Percentiles rank a stretch among this genome's conserved stretches.
Evolutionary conservation across 2,329 filamentous ascomycete species (phyloP).

Genomic region (Plectosphaerella sp.): DNA sequence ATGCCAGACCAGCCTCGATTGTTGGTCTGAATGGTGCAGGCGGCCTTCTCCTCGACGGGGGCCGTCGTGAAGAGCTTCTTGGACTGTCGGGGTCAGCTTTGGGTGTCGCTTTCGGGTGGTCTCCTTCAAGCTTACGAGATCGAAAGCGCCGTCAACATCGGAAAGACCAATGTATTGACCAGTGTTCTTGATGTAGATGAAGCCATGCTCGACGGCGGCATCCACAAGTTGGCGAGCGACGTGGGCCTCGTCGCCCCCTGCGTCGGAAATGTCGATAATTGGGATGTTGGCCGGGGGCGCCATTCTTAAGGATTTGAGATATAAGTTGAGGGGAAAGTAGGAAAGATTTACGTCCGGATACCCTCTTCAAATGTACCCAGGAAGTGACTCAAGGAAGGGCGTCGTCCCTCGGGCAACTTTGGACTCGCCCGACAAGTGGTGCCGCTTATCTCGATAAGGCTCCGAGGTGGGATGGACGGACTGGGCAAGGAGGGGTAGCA

Average conservation of each 20-base stretch:
- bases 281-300: slow-evolving; percentile 55
- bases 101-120: neutral
- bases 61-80: slow-evolving; percentile 64
- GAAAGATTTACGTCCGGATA: too few relatives aligned
- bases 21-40: slow-evolving; percentile 70
- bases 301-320: slow-evolving; percentile 14
- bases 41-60: slow-evolving; percentile 66
- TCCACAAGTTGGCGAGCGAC: slow-evolving; percentile 68
- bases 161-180: slow-evolving; percentile 62
- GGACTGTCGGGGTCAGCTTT: slow-evolving; percentile 42
- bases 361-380: too few relatives aligned
- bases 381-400: too few relatives aligned
- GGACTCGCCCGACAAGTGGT: too few relatives aligned
- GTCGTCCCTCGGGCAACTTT: too few relatives aligned
- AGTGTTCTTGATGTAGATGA: slow-evolving; percentile 80
- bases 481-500: too few relatives aligned
- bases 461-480: too few relatives aligned
- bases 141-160: slow-evolving; percentile 68
- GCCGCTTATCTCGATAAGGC: too few relatives aligned
- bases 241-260: slow-evolving; percentile 44
- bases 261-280: slow-evolving; percentile 72
- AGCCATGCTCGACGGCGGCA: slow-evolving; percentile 79
- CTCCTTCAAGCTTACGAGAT: slow-evolving; percentile 49
- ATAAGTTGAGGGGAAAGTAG: too few relatives aligned
- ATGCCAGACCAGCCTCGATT: slow-evolving; percentile 88